Base-by-base conservation (phyloP, 73 alveolate genomes). In the Uronychia setigera region DNA sequence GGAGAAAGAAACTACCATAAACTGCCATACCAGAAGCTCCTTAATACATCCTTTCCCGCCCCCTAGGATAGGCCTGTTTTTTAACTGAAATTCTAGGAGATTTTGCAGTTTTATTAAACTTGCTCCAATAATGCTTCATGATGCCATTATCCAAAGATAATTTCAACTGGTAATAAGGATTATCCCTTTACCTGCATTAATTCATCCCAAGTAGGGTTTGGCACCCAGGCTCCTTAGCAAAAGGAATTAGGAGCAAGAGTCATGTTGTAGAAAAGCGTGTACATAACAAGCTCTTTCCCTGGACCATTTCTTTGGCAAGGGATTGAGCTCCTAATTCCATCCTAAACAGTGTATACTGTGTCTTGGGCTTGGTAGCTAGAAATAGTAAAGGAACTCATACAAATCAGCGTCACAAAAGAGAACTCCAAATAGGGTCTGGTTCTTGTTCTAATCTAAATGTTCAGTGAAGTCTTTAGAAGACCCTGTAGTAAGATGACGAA, bases 361-460 rank as follows among this genome's bases (percentile, higher is more conserved):
- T 28, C 29, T 1, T 25, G 29, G 32, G 14, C 79, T 67, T 28
- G 32, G 32, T 26, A 67, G 26, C 79, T 28, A 25, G 30, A 13
- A 13, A 9, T 67, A 14, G 5, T 26, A 13, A 5, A 14, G 5
- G 29, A 26, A 30, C 32, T 57, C 32, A 14, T 26, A 28, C 34
- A 14, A 1, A 5, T 13, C 32, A 25, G 80, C 92, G 26, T 92
- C 84, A 87, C 97, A 92, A 74, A 92, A 92, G 25, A 89, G 85
- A 14, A 92, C 91, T 26, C 88, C 91, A 11, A 92, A 89, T 84
- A 89, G 88, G 35, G 94, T 89, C 35, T 80, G 75, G 80, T 92
- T 92, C 59, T 31, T 33, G 57, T 92, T 58, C 29, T 75, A 33
- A 1, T 59, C 60, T 58, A 92, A 60, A 32, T 92, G 89, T 28